Conservation (phyloP, 2,329 filamentous ascomycete genomes). For the Byssoonygena ceratinophila region DNA sequence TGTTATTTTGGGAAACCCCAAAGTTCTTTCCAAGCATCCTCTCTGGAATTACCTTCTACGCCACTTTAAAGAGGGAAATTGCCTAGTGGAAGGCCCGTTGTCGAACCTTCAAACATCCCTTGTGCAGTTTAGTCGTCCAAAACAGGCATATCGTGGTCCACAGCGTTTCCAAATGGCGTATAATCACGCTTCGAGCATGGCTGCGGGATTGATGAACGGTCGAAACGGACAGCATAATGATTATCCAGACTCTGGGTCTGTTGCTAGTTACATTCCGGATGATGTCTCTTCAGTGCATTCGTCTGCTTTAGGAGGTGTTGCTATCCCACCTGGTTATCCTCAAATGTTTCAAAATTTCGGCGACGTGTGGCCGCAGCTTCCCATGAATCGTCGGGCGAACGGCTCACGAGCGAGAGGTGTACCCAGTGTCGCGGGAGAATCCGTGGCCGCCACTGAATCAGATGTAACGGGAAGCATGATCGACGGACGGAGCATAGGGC, state of each 20-base stretch:
- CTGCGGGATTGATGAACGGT: constrained; percentile 43
- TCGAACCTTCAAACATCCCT: constrained; percentile 93
- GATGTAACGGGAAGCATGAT: constrained; percentile 71
- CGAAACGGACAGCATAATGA: constrained; percentile 42
- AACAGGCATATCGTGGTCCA: constrained; percentile 79
- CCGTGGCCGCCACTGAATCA: constrained; percentile 80
- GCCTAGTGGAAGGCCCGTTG: constrained; percentile 86
- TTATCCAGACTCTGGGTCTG: constrained; percentile 67
- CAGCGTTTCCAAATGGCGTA: constrained; percentile 78
- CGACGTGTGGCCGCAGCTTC: constrained; percentile 78
- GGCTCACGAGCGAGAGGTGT: constrained; percentile 57
- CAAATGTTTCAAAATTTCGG: constrained; percentile 93
- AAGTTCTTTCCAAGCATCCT: constrained; percentile 94
- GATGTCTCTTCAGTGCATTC: constrained; percentile 95
- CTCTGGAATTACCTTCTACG: constrained; percentile 91
- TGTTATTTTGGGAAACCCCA: constrained; percentile 94
- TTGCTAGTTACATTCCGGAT: constrained; percentile 91
- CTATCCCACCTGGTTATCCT: constrained; percentile 73
- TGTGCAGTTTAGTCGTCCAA: constrained; percentile 87
- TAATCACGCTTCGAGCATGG: constrained; percentile 53
- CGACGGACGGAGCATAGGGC: constrained; percentile 58
- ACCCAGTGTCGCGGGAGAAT: constrained; percentile 79
- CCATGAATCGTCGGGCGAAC: constrained; percentile 54
- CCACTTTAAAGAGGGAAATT: constrained; percentile 95
- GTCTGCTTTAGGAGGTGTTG: constrained; percentile 74